Conservation (phyloP, 768 basidiomycete species). For the Tulasnella sp. region DNA sequence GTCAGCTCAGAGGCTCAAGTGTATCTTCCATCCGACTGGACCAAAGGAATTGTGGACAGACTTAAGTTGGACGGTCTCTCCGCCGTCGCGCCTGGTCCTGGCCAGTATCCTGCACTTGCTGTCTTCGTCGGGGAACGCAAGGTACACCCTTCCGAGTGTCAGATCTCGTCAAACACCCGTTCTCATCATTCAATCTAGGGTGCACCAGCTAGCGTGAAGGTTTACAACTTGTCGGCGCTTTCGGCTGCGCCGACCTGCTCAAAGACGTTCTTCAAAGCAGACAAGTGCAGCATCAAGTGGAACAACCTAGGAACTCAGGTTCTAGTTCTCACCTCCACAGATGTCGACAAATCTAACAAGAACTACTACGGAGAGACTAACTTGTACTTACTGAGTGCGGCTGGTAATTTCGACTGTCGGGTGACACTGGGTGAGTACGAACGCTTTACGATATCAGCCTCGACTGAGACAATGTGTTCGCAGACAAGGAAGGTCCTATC, state of each 20-base stretch:
- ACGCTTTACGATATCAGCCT: background rate
- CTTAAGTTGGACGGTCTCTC: conserved; percentile 81
- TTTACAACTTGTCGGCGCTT: conserved; percentile 67
- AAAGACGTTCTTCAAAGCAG: conserved; percentile 95
- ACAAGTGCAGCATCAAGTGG: conserved; percentile 92
- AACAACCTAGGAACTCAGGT: conserved; percentile 91
- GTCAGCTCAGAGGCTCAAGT: conserved; percentile 81
- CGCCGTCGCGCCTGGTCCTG: conserved; percentile 71
- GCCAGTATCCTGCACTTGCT: conserved; percentile 82
- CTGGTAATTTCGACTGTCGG: conserved; percentile 90
- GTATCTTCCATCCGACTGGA: conserved; percentile 75
- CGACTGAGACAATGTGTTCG: conserved; percentile 17
- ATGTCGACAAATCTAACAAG: conserved; percentile 95
- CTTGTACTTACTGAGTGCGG: conserved; percentile 84
- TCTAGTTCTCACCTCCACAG: conserved; percentile 87
- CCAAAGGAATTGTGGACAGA: conserved; percentile 74
- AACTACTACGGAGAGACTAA: conserved; percentile 98
- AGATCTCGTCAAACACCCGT: background rate
- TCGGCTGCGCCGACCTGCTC: conserved; percentile 64
- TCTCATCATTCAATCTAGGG: conserved; percentile 49
- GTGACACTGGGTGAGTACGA: conserved; percentile 48
- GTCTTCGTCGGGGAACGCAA: conserved; percentile 94
- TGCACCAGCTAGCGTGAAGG: conserved; percentile 79
- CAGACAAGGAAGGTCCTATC: conserved; percentile 96
- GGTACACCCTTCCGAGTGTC: conserved; percentile 43